phyloP scores from a whole-genome alignment of 176 grass and related monocot genomes.

The Zoysia pacifica region DNA sequence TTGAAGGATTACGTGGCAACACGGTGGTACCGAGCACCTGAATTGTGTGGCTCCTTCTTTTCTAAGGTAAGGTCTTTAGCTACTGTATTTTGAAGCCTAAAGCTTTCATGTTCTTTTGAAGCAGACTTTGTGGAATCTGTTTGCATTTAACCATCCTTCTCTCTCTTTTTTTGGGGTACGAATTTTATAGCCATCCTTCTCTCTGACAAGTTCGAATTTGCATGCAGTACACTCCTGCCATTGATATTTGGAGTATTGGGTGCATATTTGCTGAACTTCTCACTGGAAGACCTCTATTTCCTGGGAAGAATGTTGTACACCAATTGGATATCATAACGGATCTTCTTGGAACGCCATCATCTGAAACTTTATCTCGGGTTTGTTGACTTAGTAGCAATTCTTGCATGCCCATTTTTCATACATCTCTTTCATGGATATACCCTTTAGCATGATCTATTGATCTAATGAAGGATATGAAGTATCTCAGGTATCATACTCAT shows the following conservation, averaged over 20 bases:
- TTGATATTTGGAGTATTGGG: constrained; percentile 97
- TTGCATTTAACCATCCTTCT: too few species aligned
- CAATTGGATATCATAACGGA: constrained; percentile 90
- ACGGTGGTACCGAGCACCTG: constrained; percentile 47
- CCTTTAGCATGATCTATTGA: not conserved
- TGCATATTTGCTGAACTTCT: constrained; percentile 94
- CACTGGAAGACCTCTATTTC: constrained; percentile 64
- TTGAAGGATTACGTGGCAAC: constrained; percentile 53
- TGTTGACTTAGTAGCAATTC: not conserved
- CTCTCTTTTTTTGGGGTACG: too few species aligned
- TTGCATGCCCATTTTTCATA: not conserved
- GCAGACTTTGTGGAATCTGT: too few species aligned
- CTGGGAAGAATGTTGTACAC: constrained; percentile 88
- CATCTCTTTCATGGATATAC: not conserved
- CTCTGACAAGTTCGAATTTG: not conserved
- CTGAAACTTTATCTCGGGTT: constrained; percentile 59
- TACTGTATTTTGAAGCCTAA: too few species aligned
- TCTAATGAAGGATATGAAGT: not conserved
- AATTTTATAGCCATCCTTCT: too few species aligned
- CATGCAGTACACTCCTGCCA: constrained; percentile 39
- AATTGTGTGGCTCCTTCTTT: constrained; percentile 45
- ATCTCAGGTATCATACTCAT: constrained; percentile 1
- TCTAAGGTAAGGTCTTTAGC: constrained; percentile 33
- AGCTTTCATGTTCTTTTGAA: too few species aligned
- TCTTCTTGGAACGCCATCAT: constrained; percentile 69